A percentile compares a stretch with the other conserved stretches of the same genome.
Conservation (phyloP, 169 alveolate species). For the Toxoplasma gondii region DNA sequence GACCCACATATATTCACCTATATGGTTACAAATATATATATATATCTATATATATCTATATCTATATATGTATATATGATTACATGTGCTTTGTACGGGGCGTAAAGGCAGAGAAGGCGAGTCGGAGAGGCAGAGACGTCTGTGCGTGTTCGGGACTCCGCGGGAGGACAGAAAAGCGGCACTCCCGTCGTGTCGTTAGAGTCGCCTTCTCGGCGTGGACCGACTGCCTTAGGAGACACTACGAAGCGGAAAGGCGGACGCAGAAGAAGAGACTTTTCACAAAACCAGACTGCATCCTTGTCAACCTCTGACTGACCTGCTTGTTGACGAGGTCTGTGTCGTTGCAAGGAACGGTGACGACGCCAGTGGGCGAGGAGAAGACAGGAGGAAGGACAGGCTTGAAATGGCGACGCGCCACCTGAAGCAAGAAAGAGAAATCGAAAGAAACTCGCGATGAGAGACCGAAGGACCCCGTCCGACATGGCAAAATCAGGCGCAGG, state of each 20-base stretch:
- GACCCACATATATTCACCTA: too few relatives aligned
- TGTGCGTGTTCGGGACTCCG: too few relatives aligned
- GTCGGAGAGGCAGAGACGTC: too few relatives aligned
- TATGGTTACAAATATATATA: background rate
- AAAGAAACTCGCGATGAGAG: background rate
- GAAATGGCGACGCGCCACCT: constrained; percentile 33
- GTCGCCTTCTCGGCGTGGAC: too few relatives aligned
- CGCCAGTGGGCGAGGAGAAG: background rate
- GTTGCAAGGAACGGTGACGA: background rate
- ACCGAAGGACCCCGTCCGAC: background rate
- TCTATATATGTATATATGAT: background rate
- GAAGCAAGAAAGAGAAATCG: background rate
- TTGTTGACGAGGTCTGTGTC: constrained; percentile 25
- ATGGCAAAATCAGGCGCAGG: background rate
- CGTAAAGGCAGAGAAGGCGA: too few relatives aligned
- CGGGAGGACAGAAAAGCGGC: too few relatives aligned
- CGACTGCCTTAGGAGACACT: too few relatives aligned
- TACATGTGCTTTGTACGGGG: too few relatives aligned
- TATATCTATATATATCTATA: background rate
- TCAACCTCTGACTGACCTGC: background rate
- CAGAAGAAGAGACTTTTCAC: too few relatives aligned
- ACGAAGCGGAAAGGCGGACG: too few relatives aligned
- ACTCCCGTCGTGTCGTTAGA: too few relatives aligned
- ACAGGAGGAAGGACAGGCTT: constrained; percentile 18
- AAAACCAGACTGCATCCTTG: too few relatives aligned